phyloP scores from a whole-genome alignment of 2,329 filamentous ascomycete genomes.

The Ilyonectria mors-panacis region DNA sequence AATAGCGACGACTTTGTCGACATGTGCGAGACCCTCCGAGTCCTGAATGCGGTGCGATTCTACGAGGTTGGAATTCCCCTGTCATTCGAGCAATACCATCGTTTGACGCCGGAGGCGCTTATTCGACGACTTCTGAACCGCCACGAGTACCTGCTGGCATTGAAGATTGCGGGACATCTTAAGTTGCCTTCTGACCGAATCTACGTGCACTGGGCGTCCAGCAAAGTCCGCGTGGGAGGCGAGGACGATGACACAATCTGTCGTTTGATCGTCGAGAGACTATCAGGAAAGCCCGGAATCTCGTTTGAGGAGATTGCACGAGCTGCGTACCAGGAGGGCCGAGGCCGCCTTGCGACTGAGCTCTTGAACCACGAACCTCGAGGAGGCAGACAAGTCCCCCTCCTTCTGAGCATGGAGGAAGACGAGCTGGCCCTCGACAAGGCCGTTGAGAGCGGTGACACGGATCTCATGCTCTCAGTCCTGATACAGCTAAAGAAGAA shows the following conservation, averaged over 20 bases:
- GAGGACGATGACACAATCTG: conserved; percentile 93
- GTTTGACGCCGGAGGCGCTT: conserved; percentile 90
- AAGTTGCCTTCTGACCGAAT: conserved; percentile 89
- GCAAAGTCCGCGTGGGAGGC: conserved; percentile 88
- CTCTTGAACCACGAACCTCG: conserved; percentile 94
- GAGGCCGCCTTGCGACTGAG: conserved; percentile 89
- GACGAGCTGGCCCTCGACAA: conserved; percentile 96
- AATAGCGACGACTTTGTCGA: conserved; percentile 99
- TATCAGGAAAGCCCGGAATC: conserved; percentile 90
- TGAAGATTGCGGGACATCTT: conserved; percentile 90
- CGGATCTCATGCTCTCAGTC: conserved; percentile 92
- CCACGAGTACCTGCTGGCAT: conserved; percentile 90
- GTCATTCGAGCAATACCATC: conserved; percentile 94
- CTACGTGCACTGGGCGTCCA: conserved; percentile 96
- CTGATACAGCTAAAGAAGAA: conserved; percentile 91
- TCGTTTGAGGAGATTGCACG: conserved; percentile 96
- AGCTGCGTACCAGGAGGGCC: conserved; percentile 94
- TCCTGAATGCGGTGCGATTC: conserved; percentile 92
- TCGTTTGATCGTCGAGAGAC: conserved; percentile 85
- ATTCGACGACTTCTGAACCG: conserved; percentile 88
- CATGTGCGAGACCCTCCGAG: conserved; percentile 94
- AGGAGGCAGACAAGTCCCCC: conserved; percentile 94
- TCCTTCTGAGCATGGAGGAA: conserved; percentile 95
- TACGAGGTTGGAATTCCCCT: conserved; percentile 92
- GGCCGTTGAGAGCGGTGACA: conserved; percentile 94